These are phyloP conservation scores for Populus simonii DNA, from an alignment of 345 rosid genomes.

Conservation along the genomic window DNA sequence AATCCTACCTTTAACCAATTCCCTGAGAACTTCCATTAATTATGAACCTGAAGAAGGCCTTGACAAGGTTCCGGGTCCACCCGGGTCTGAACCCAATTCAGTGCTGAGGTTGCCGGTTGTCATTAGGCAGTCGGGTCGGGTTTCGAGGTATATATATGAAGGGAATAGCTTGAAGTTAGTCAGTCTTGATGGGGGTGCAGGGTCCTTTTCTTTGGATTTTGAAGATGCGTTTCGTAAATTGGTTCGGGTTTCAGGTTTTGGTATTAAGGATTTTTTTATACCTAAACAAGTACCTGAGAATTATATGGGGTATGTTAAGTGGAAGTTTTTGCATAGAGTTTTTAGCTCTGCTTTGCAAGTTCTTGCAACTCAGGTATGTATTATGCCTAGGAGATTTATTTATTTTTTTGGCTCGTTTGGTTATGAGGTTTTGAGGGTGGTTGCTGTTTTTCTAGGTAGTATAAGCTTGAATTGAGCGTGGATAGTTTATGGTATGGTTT, in stretches of 20 bases:
- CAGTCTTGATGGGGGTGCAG: conserved; percentile 40
- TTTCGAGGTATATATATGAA: conserved; percentile 62
- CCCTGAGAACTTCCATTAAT: conserved; percentile 39
- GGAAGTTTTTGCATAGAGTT: conserved; percentile 88
- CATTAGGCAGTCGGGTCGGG: conserved; percentile 44
- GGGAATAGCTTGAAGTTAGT: conserved; percentile 41
- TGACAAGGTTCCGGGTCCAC: conserved; percentile 9
- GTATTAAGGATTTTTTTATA: conserved; percentile 59
- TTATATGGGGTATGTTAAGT: conserved; percentile 70
- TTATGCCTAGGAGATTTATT: neutral
- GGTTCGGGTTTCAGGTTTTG: conserved; percentile 36
- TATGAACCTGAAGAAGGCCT: conserved; percentile 39
- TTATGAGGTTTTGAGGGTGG: neutral
- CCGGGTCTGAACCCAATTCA: neutral
- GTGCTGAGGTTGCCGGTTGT: conserved; percentile 46
- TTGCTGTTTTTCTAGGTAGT: too few relatives aligned
- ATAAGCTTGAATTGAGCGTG: neutral
- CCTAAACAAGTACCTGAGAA: conserved; percentile 64
- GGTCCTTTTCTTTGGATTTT: conserved; percentile 33
- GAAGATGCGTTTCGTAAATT: conserved; percentile 40
- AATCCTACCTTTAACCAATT: conserved; percentile 17
- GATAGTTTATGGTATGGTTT: neutral
- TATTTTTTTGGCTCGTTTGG: neutral
- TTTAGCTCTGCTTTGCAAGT: conserved; percentile 90
- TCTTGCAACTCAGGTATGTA: conserved; percentile 86